Evolutionary conservation across 225 moss, liverwort and hornwort species (phyloP).

Genomic region (Marchantia paleacea): DNA sequence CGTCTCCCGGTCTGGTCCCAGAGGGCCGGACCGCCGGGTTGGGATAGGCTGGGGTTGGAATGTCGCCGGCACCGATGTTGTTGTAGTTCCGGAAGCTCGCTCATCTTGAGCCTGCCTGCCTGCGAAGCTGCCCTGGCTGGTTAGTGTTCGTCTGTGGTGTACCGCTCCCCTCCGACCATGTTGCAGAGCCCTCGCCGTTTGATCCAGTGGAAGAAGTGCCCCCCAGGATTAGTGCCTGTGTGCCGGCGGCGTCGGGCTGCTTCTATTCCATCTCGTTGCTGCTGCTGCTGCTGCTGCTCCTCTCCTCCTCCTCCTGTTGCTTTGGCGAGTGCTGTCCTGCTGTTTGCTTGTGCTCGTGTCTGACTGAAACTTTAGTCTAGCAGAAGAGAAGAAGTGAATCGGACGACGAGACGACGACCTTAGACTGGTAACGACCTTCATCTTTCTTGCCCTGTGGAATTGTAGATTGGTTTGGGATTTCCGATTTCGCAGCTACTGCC

Average conservation of each 20-base stretch:
- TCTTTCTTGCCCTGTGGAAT: not conserved
- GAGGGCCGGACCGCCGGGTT: too few species aligned
- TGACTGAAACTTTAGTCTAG: not conserved
- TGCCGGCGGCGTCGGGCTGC: constrained; percentile 11
- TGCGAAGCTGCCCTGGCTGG: too few species aligned
- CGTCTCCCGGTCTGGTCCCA: too few species aligned
- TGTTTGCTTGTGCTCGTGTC: not conserved
- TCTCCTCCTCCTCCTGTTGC: not conserved
- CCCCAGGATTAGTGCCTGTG: constrained; percentile 16
- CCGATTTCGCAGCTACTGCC: not conserved
- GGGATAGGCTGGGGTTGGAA: too few species aligned
- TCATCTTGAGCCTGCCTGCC: too few species aligned
- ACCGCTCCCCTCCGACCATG: constrained; percentile 2
- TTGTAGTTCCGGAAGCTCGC: too few species aligned
- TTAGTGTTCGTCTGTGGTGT: too few species aligned
- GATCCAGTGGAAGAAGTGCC: not conserved
- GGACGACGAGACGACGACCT: not conserved
- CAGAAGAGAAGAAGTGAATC: not conserved
- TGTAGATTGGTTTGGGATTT: not conserved
- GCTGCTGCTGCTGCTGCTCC: not conserved
- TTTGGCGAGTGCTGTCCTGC: not conserved
- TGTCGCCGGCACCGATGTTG: too few species aligned
- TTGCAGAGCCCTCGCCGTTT: constrained; percentile 16
- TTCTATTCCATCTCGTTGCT: not conserved
- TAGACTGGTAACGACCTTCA: not conserved